Evolutionary conservation across 768 basidiomycete genomes (phyloP).

Genomic region (Auriscalpium microsporum): DNA sequence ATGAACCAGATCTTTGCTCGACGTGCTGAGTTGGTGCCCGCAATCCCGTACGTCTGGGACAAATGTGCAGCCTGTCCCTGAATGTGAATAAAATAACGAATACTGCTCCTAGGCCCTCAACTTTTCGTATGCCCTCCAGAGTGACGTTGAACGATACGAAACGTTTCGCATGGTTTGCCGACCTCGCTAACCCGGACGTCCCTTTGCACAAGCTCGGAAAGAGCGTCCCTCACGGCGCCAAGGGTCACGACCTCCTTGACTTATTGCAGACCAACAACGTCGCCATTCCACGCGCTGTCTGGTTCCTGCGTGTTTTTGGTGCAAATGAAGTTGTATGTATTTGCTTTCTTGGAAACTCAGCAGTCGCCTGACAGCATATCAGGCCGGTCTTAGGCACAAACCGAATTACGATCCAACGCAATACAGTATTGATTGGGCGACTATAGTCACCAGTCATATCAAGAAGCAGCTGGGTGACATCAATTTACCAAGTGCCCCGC

Average conservation of each 20-base stretch:
- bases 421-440: constrained; percentile 82
- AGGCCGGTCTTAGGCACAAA: constrained; percentile 72
- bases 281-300: constrained; percentile 73
- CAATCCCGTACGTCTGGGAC: constrained; percentile 49
- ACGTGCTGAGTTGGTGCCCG: constrained; percentile 44
- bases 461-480: constrained; percentile 80
- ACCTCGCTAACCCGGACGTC: constrained; percentile 72
- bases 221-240: constrained; percentile 80
- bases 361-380: not conserved
- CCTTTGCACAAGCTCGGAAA: constrained; percentile 77
- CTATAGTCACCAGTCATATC: constrained; percentile 69
- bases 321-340: constrained; percentile 73
- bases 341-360: not conserved
- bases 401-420: constrained; percentile 75
- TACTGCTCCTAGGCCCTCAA: constrained; percentile 36
- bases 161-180: constrained; percentile 75
- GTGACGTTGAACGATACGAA: constrained; percentile 76
- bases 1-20: constrained; percentile 71
- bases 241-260: constrained; percentile 78
- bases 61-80: too few relatives aligned
- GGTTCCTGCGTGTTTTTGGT: constrained; percentile 82
- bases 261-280: constrained; percentile 69
- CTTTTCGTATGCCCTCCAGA: constrained; percentile 75
- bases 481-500: constrained; percentile 68
- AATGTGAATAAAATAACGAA: too few relatives aligned